Conservation (phyloP, 179 eudicot species). For the Silene vulgaris region DNA sequence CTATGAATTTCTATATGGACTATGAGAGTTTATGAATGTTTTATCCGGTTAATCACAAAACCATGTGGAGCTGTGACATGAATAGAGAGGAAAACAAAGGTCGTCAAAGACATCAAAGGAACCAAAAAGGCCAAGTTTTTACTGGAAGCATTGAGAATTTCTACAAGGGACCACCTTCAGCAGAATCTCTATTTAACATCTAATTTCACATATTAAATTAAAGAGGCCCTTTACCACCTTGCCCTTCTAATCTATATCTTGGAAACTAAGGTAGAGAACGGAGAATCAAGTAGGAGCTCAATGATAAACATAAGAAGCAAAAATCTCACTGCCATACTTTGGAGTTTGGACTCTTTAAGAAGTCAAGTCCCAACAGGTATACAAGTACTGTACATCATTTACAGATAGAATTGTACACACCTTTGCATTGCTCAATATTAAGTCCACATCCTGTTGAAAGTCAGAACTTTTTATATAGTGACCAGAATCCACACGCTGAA, state of each 20-base stretch:
- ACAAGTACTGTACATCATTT: neutral
- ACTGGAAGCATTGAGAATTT: neutral
- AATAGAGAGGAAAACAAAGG: neutral
- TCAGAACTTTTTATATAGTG: constrained; percentile 65
- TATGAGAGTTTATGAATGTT: neutral
- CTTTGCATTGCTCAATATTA: constrained; percentile 85
- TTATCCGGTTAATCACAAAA: constrained; percentile 1
- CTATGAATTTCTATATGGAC: neutral
- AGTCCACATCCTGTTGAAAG: constrained; percentile 85
- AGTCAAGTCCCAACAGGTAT: neutral
- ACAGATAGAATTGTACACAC: constrained; percentile 30
- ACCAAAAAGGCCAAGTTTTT: neutral
- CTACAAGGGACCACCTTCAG: neutral
- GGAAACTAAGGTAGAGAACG: neutral
- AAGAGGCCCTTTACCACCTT: neutral
- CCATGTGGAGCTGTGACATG: neutral
- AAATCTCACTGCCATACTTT: neutral
- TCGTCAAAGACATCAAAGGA: neutral
- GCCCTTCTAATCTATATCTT: neutral
- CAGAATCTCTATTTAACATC: neutral
- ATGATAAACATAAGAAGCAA: neutral
- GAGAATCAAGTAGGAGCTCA: neutral
- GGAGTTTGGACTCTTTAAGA: constrained; percentile 1
- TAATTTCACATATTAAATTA: neutral
- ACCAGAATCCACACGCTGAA: constrained; percentile 93